A percentile compares a stretch with the other conserved stretches of the same genome.
Conservation (phyloP, 2,329 filamentous ascomycete species). For the Diaporthe nobilis region DNA sequence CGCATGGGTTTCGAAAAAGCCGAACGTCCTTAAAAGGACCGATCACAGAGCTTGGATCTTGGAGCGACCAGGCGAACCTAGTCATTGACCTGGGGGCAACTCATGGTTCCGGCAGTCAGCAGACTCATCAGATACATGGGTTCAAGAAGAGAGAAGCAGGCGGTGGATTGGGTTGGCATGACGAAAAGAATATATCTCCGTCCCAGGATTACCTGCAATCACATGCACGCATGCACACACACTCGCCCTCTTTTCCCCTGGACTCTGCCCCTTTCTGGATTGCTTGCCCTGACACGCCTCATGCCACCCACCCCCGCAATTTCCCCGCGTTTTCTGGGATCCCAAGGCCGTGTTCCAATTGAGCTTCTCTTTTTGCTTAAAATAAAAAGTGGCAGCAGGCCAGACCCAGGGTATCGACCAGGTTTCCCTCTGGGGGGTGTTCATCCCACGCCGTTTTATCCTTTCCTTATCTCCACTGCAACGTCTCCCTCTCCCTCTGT, state of each 20-base stretch:
- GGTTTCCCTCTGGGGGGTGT: not conserved
- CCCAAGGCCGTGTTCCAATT: conserved; percentile 8
- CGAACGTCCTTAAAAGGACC: conserved; percentile 13
- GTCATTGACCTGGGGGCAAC: not conserved
- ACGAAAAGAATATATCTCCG: not conserved
- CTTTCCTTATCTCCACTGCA: conserved; percentile 29
- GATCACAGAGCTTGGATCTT: not conserved
- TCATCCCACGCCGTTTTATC: conserved; percentile 2
- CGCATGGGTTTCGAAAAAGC: conserved; percentile 9
- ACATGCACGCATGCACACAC: not conserved
- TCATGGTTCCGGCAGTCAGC: conserved; percentile 18
- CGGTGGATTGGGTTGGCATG: not conserved
- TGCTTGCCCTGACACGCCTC: conserved; percentile 16
- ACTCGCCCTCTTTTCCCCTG: not conserved
- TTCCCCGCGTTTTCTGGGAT: conserved; percentile 26
- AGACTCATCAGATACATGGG: not conserved
- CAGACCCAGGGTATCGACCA: not conserved
- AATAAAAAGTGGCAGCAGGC: conserved; percentile 16
- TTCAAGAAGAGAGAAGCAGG: not conserved
- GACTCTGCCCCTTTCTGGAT: conserved; percentile 17
- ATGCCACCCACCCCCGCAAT: conserved; percentile 24
- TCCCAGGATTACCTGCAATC: not conserved
- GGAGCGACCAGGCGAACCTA: not conserved
- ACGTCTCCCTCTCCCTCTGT: not conserved
- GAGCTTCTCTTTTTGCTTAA: conserved; percentile 14